Evolutionary conservation across 2,329 filamentous ascomycete species (phyloP).

Genomic region (Coniochaeta hoffmannii): DNA sequence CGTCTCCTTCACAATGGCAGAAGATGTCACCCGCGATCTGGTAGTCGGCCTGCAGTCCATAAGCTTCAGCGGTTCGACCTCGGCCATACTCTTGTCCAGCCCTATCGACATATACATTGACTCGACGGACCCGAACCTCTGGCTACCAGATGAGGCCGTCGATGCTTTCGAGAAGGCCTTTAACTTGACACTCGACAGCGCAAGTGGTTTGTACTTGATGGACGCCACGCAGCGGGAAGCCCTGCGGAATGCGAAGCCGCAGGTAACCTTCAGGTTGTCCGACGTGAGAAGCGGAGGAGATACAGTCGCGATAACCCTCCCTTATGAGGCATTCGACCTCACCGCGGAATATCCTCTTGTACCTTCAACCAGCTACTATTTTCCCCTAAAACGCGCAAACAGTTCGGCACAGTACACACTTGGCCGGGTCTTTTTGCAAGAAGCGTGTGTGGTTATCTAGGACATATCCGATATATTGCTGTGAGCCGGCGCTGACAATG

Average conservation of each 20-base stretch:
- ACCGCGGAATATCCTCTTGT: slow-evolving; percentile 21
- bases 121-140: slow-evolving; percentile 27
- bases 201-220: slow-evolving; percentile 23
- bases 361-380: slow-evolving; percentile 21
- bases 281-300: slow-evolving; percentile 24
- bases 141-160: slow-evolving; percentile 24
- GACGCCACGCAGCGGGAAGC: slow-evolving; percentile 24
- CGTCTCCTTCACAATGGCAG: slow-evolving; percentile 28
- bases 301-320: slow-evolving; percentile 21
- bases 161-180: slow-evolving; percentile 26
- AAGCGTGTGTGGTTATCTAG: slow-evolving; percentile 19
- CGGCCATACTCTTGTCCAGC: slow-evolving; percentile 21
- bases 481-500: not conserved
- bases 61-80: slow-evolving; percentile 24
- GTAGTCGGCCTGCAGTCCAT: slow-evolving; percentile 31
- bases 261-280: slow-evolving; percentile 25
- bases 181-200: slow-evolving; percentile 19
- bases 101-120: slow-evolving; percentile 28
- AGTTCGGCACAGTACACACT: slow-evolving; percentile 26
- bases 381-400: slow-evolving; percentile 25
- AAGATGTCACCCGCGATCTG: slow-evolving; percentile 25
- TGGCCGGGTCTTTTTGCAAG: slow-evolving; percentile 26
- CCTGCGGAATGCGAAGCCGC: slow-evolving; percentile 21
- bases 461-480: not conserved
- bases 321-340: slow-evolving; percentile 25